phyloP scores from a whole-genome alignment of 2,329 filamentous ascomycete genomes.

The Trematosphaeria pertusa region DNA sequence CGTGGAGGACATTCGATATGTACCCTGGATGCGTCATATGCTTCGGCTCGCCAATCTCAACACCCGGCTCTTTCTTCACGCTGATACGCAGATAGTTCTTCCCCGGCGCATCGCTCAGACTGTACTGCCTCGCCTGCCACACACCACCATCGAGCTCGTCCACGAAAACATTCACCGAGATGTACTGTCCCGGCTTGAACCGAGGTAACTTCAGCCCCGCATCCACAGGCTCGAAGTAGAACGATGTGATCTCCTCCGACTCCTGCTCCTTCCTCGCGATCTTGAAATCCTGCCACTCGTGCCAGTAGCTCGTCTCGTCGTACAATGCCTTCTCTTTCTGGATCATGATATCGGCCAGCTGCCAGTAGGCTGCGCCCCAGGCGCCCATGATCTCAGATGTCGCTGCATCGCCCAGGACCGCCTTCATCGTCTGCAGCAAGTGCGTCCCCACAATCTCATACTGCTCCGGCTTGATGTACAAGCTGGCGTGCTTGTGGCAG shows the following conservation, averaged over 20 bases:
- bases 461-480: slow-evolving; percentile 72
- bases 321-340: slow-evolving; percentile 70
- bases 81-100: slow-evolving; percentile 72
- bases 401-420: slow-evolving; percentile 70
- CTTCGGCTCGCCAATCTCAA: slow-evolving; percentile 54
- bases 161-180: slow-evolving; percentile 67
- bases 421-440: slow-evolving; percentile 70
- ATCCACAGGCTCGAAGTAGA: slow-evolving; percentile 72
- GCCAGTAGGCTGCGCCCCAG: slow-evolving; percentile 75
- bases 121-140: slow-evolving; percentile 74
- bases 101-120: slow-evolving; percentile 69
- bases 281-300: slow-evolving; percentile 70
- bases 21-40: slow-evolving; percentile 65
- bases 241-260: slow-evolving; percentile 72
- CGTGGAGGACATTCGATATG: slow-evolving; percentile 74
- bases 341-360: slow-evolving; percentile 76
- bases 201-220: slow-evolving; percentile 63
- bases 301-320: slow-evolving; percentile 67
- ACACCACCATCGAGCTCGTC: slow-evolving; percentile 57
- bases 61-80: slow-evolving; percentile 70
- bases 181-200: slow-evolving; percentile 76
- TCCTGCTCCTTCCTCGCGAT: slow-evolving; percentile 71
- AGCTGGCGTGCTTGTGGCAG: slow-evolving; percentile 76
- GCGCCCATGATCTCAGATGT: slow-evolving; percentile 70
- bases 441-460: slow-evolving; percentile 75